Conservation (phyloP, 495 filamentous ascomycete species). For the Cenococcum geophilum region DNA sequence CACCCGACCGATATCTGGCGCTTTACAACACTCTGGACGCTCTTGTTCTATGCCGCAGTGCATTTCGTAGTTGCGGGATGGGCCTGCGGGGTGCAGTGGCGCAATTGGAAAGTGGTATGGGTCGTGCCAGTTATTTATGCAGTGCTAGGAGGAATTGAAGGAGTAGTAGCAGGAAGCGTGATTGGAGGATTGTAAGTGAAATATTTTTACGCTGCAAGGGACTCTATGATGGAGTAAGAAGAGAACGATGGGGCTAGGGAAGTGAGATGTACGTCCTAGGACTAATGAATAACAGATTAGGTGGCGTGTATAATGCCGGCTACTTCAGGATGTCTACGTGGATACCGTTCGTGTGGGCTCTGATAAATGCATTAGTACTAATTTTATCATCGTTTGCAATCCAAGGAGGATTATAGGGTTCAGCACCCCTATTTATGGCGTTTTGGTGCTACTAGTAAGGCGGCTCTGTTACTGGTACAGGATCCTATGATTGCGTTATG, state of each 20-base stretch:
- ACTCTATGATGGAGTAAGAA: background rate
- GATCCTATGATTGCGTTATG: too few relatives aligned
- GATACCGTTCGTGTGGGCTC: constrained; percentile 92
- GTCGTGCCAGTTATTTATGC: constrained; percentile 68
- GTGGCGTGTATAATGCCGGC: constrained; percentile 79
- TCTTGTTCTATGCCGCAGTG: constrained; percentile 60
- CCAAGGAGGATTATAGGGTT: constrained; percentile 75
- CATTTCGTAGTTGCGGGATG: constrained; percentile 65
- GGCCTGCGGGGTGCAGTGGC: constrained; percentile 60
- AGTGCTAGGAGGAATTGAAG: constrained; percentile 71
- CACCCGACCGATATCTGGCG: constrained; percentile 78
- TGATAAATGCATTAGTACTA: constrained; percentile 81
- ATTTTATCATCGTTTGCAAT: constrained; percentile 92
- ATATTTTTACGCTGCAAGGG: background rate
- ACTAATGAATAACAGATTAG: constrained; percentile 54
- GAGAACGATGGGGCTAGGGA: background rate
- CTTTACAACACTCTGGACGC: constrained; percentile 87
- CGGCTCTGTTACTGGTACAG: too few relatives aligned
- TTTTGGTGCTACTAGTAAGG: too few relatives aligned
- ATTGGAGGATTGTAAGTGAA: constrained; percentile 79
- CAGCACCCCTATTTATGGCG: too few relatives aligned
- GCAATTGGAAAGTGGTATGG: constrained; percentile 70
- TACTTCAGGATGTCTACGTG: constrained; percentile 94
- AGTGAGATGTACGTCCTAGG: background rate
- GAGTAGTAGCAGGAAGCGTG: constrained; percentile 77